phyloP scores from a whole-genome alignment of 352 stramenopile genomes.

The Phytophthora niederhauseri region DNA sequence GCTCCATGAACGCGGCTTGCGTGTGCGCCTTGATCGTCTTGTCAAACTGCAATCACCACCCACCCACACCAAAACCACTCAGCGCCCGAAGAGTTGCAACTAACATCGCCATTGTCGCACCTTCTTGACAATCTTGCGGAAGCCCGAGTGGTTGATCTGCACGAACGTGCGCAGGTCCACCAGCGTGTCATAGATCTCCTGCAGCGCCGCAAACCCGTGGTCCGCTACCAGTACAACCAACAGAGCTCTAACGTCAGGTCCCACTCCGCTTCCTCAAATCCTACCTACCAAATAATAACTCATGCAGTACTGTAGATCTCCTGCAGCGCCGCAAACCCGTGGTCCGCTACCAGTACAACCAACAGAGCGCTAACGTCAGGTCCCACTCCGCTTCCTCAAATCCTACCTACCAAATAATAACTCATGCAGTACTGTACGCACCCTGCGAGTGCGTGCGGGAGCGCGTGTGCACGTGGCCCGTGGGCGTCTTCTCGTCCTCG shows the following conservation, averaged over 20 bases:
- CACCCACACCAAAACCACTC: not conserved
- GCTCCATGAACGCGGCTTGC: constrained; percentile 83
- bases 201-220: constrained; percentile 80
- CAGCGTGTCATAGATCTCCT: constrained; percentile 91
- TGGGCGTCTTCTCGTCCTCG: constrained; percentile 68
- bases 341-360: constrained; percentile 40
- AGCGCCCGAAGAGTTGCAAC: too few relatives aligned
- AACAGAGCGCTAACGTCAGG: constrained; percentile 6
- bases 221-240: constrained; percentile 37
- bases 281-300: too few relatives aligned
- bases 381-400: constrained; percentile 10
- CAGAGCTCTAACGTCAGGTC: constrained; percentile 3
- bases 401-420: not conserved
- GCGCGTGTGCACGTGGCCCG: constrained; percentile 78
- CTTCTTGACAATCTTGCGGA: constrained; percentile 95
- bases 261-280: constrained; percentile 10
- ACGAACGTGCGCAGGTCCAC: constrained; percentile 91
- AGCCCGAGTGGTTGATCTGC: constrained; percentile 92
- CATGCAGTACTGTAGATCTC: too few relatives aligned
- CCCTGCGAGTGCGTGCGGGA: constrained; percentile 66
- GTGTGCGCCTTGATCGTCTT: constrained; percentile 83
- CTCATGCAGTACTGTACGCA: constrained; percentile 16
- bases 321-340: constrained; percentile 83
- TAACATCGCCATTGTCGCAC: too few relatives aligned
- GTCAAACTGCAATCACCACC: constrained; percentile 79